These are phyloP conservation scores for Coffea eugenioides DNA, from an alignment of 257 asterid species.

Conservation along the genomic window DNA sequence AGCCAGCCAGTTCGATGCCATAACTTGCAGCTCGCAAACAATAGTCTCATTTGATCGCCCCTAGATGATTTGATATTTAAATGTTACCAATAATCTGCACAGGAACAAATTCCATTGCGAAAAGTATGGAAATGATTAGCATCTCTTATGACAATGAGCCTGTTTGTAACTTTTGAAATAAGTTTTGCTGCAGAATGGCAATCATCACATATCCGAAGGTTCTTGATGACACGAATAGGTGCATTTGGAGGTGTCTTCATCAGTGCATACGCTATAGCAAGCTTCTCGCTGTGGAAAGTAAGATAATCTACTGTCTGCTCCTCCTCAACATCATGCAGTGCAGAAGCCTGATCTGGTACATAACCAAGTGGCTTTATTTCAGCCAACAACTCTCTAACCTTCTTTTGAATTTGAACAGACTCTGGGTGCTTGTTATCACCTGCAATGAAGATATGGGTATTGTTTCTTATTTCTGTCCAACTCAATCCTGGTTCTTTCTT, in stretches of 20 bases:
- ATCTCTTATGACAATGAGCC: slow-evolving; percentile 67
- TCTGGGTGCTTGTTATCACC: slow-evolving; percentile 59
- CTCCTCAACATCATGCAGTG: slow-evolving; percentile 72
- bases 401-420: slow-evolving; percentile 49
- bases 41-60: neutral
- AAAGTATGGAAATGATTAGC: slow-evolving; percentile 70
- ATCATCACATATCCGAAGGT: slow-evolving; percentile 83
- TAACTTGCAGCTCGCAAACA: slow-evolving; percentile 1
- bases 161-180: slow-evolving; percentile 55
- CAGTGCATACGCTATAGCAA: slow-evolving; percentile 81
- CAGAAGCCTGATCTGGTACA: slow-evolving; percentile 51
- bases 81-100: slow-evolving; percentile 78
- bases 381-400: slow-evolving; percentile 51
- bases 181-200: slow-evolving; percentile 74
- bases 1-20: neutral
- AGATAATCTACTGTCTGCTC: slow-evolving; percentile 74
- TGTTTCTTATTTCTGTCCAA: slow-evolving; percentile 76
- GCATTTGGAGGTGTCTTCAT: slow-evolving; percentile 68
- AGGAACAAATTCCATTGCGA: slow-evolving; percentile 62
- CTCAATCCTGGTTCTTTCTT: slow-evolving; percentile 95
- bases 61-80: neutral
- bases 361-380: slow-evolving; percentile 65
- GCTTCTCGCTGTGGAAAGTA: slow-evolving; percentile 78
- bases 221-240: slow-evolving; percentile 65
- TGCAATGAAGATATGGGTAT: slow-evolving; percentile 63